These are phyloP conservation scores for Neurospora sp. DNA, from an alignment of 495 filamentous ascomycete species.

Conservation along the genomic window DNA sequence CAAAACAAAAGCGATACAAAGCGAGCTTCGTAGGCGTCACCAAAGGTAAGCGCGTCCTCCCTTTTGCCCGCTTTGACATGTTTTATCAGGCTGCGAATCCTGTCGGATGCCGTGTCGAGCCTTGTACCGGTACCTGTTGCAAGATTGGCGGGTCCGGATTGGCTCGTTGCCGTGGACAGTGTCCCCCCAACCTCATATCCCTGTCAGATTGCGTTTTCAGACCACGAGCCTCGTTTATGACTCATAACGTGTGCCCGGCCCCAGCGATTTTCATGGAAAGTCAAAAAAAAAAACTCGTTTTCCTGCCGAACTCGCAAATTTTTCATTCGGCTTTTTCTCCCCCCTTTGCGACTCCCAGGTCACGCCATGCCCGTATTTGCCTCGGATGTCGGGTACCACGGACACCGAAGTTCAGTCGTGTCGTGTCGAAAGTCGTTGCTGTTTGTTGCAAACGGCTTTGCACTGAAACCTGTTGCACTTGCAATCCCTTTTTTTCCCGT, in stretches of 20 bases:
- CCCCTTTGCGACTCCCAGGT: background rate
- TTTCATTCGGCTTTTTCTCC: background rate
- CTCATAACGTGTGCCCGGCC: constrained; percentile 10
- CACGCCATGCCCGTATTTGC: background rate
- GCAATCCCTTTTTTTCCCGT: background rate
- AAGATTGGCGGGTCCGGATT: background rate
- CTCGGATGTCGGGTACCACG: background rate
- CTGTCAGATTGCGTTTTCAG: constrained; percentile 4
- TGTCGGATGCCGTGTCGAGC: background rate
- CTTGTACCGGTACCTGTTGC: constrained; percentile 9
- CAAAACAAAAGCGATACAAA: background rate
- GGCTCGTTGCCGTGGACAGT: constrained; percentile 7
- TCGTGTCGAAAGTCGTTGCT: background rate
- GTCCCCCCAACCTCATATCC: constrained; percentile 9
- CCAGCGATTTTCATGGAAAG: background rate
- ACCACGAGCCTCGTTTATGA: constrained; percentile 14
- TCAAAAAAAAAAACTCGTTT: background rate
- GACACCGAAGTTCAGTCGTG: background rate
- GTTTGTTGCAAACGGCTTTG: background rate
- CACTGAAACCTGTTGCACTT: background rate
- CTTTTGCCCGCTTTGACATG: background rate
- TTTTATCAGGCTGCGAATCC: background rate
- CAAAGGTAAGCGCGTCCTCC: background rate
- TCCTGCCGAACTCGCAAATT: background rate
- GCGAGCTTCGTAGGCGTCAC: background rate